A percentile compares a stretch with the other conserved stretches of the same genome.
phyloP scores from a whole-genome alignment of 768 basidiomycete species.

The Chalciporus chontae region DNA sequence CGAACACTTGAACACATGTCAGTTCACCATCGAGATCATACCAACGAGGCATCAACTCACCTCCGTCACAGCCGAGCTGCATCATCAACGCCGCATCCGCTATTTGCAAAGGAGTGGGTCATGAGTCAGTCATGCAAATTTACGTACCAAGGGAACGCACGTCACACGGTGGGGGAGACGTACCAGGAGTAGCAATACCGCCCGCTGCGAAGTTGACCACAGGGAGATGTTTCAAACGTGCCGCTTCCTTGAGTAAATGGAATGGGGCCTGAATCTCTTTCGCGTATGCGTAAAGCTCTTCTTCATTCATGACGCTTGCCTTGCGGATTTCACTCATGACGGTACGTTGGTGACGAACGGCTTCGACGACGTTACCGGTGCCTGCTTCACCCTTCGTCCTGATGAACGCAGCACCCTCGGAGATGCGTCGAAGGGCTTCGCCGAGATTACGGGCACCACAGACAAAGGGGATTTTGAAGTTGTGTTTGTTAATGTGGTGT shows the following conservation, averaged over 20 bases:
- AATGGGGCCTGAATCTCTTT: conserved; percentile 92
- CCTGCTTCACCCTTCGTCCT: conserved; percentile 95
- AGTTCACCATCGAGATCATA: neutral
- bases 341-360: conserved; percentile 87
- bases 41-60: conserved; percentile 41
- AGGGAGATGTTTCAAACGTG: conserved; percentile 87
- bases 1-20: conserved; percentile 65
- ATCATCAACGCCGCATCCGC: conserved; percentile 99
- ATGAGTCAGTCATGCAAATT: neutral
- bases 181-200: conserved; percentile 88
- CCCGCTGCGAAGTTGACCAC: conserved; percentile 98
- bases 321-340: conserved; percentile 82
- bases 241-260: conserved; percentile 93
- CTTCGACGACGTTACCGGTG: conserved; percentile 88
- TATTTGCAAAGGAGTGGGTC: conserved; percentile 19
- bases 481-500: conserved; percentile 95
- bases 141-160: neutral
- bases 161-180: conserved; percentile 10
- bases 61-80: conserved; percentile 96
- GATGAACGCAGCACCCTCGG: conserved; percentile 97
- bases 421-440: conserved; percentile 93
- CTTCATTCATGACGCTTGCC: conserved; percentile 86
- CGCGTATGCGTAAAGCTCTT: conserved; percentile 90
- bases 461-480: conserved; percentile 93
- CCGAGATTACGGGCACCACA: conserved; percentile 95